These are phyloP conservation scores for Volvariella volvacea DNA, from an alignment of 1,284 basidiomycete genomes.

Conservation along the genomic window DNA sequence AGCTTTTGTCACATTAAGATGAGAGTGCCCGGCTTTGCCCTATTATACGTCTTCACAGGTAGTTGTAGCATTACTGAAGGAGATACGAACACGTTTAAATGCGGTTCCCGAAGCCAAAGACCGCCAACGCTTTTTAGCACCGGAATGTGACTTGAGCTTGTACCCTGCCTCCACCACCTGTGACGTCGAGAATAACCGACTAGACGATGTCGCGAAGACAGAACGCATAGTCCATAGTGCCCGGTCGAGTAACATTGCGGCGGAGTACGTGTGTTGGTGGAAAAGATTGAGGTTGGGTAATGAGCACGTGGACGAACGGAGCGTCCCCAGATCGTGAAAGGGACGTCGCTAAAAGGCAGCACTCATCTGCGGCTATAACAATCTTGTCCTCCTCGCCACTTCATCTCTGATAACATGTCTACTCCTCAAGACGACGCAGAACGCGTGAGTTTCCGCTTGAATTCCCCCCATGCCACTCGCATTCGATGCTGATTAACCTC, in stretches of 20 bases:
- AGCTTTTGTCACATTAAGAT: constrained; percentile 65
- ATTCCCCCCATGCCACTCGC: not conserved
- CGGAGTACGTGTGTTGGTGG: not conserved
- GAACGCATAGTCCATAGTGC: constrained; percentile 14
- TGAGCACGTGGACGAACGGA: not conserved
- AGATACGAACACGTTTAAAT: constrained; percentile 64
- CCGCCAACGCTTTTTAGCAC: constrained; percentile 77
- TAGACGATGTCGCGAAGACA: constrained; percentile 15
- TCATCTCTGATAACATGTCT: constrained; percentile 10
- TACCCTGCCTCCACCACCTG: constrained; percentile 38
- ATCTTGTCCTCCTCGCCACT: not conserved
- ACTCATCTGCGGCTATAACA: constrained; percentile 2
- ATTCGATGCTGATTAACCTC: constrained; percentile 5
- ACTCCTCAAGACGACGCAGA: constrained; percentile 71
- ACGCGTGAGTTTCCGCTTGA: constrained; percentile 39
- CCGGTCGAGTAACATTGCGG: not conserved
- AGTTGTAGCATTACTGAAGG: not conserved
- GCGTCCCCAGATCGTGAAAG: not conserved
- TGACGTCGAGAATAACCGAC: constrained; percentile 41
- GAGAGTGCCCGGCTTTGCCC: constrained; percentile 63
- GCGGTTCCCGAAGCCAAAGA: constrained; percentile 52
- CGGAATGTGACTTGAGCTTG: constrained; percentile 73
- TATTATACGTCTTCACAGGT: constrained; percentile 20
- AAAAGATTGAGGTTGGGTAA: not conserved
- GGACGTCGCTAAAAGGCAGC: not conserved